These are phyloP conservation scores for Symbiodinium pilosum DNA, from an alignment of 73 alveolate genomes.

Conservation along the genomic window DNA sequence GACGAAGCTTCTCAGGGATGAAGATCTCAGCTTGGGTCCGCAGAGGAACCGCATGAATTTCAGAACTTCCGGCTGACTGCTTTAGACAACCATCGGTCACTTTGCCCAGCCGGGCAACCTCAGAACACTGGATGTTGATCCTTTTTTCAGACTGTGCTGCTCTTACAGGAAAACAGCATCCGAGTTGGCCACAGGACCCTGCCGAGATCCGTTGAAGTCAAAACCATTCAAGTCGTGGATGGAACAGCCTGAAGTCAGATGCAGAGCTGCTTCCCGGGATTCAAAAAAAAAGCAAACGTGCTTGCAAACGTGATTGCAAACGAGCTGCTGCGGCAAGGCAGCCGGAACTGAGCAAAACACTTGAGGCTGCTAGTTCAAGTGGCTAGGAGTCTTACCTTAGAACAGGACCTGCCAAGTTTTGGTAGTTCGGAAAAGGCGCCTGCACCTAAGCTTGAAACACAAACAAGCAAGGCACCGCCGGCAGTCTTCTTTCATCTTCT, in stretches of 20 bases:
- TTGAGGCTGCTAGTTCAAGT: background rate
- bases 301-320: no score
- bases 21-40: background rate
- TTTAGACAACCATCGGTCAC: background rate
- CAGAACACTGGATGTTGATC: background rate
- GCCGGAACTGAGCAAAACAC: background rate
- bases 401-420: background rate
- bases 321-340: background rate
- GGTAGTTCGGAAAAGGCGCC: slow-evolving; percentile 29
- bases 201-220: background rate
- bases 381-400: background rate
- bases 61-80: background rate
- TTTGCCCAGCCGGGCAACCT: background rate
- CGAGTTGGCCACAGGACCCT: background rate
- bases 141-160: background rate
- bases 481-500: no score
- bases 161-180: background rate
- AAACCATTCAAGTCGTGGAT: background rate
- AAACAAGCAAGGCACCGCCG: no score
- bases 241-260: background rate
- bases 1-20: background rate
- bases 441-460: background rate
- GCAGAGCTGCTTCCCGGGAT: background rate
- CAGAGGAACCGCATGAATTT: background rate
- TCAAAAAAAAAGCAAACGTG: no score